Percentiles rank a stretch among this genome's conserved stretches.
phyloP scores from a whole-genome alignment of 441 rosid species.

The Lepidium campestre region DNA sequence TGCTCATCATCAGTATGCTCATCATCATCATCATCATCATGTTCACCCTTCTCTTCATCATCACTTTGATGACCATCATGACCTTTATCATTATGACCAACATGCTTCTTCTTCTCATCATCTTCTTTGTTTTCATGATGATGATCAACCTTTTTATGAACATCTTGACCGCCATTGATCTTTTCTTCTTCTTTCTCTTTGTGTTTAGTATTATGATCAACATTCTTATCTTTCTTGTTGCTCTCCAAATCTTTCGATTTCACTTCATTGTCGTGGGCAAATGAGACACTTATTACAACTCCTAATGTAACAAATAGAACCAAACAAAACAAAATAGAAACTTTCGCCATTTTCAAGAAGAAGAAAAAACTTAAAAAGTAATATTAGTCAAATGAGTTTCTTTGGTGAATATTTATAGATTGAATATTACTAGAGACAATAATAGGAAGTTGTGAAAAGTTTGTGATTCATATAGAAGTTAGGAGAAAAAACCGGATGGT shows the following conservation, averaged over 20 bases:
- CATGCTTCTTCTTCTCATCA: background rate
- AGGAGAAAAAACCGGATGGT: conserved; percentile 20
- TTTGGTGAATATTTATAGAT: conserved; percentile 17
- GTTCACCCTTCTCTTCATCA: conserved; percentile 1
- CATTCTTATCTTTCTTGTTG: background rate
- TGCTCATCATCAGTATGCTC: conserved; percentile 8
- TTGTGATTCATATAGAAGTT: conserved; percentile 14
- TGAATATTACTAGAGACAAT: conserved; percentile 9
- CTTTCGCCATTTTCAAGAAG: conserved; percentile 34
- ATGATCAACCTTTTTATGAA: background rate
- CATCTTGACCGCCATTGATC: background rate
- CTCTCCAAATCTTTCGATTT: conserved; percentile 8
- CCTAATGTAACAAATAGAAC: conserved; percentile 28
- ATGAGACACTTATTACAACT: conserved; percentile 22
- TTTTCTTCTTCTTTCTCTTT: conserved; percentile 9
- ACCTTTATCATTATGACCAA: too few relatives aligned
- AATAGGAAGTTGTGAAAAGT: conserved; percentile 14
- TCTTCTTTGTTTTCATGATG: background rate
- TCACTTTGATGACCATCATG: background rate
- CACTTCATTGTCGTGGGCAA: conserved; percentile 8
- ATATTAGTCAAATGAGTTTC: conserved; percentile 3
- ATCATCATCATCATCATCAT: background rate
- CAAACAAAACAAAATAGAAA: conserved; percentile 25
- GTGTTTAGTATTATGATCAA: background rate
- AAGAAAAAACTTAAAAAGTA: background rate